These are phyloP conservation scores for Purpureocillium takamizusanense DNA, from an alignment of 2,329 filamentous ascomycete genomes.

Conservation along the genomic window DNA sequence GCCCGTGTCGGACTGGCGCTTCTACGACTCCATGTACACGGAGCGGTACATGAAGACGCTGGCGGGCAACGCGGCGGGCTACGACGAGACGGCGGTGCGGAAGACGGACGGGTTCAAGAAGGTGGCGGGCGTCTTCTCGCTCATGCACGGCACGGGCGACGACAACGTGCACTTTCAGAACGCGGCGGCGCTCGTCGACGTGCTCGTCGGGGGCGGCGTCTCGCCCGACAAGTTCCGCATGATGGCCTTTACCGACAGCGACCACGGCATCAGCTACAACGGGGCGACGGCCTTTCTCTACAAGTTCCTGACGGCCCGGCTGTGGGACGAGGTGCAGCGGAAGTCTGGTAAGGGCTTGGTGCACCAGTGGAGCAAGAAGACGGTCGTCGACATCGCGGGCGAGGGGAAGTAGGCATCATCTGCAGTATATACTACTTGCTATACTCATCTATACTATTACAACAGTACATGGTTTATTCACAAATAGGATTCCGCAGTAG, in stretches of 20 bases:
- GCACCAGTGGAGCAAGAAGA: constrained; percentile 25
- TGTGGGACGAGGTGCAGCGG: constrained; percentile 54
- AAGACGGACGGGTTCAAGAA: constrained; percentile 52
- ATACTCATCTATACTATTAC: too few species aligned
- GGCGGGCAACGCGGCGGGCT: constrained; percentile 46
- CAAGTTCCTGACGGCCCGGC: constrained; percentile 49
- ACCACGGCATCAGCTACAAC: constrained; percentile 53
- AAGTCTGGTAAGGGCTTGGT: constrained; percentile 21
- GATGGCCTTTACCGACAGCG: constrained; percentile 56
- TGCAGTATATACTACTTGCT: too few species aligned
- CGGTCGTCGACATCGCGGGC: too few species aligned
- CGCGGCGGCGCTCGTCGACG: constrained; percentile 49
- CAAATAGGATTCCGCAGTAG: too few species aligned
- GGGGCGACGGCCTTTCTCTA: constrained; percentile 48
- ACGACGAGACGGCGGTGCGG: constrained; percentile 51
- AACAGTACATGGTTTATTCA: too few species aligned
- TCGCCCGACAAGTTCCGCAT: constrained; percentile 53
- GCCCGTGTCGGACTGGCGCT: constrained; percentile 59
- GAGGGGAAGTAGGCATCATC: too few species aligned
- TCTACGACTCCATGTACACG: constrained; percentile 65
- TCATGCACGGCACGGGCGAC: constrained; percentile 59
- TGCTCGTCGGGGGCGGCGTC: constrained; percentile 50
- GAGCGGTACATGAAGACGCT: constrained; percentile 64
- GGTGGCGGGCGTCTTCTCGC: constrained; percentile 48
- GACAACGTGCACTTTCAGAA: constrained; percentile 69